Evolutionary conservation across 768 basidiomycete species (phyloP).

Genomic region (Ephemerocybe angulata): DNA sequence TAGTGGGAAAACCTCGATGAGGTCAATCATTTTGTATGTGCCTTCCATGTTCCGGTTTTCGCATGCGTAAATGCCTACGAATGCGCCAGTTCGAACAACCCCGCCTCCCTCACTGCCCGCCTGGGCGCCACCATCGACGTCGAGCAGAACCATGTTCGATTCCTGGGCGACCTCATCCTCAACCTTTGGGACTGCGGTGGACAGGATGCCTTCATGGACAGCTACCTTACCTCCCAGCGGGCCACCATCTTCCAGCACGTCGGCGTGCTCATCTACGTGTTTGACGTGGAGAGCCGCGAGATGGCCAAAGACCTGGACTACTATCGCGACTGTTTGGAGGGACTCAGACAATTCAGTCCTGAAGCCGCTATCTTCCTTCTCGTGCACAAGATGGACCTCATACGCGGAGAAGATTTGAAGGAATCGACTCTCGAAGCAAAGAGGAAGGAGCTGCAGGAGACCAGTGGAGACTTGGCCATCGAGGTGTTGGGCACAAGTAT

Average conservation of each 20-base stretch:
- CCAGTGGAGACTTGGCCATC: constrained; percentile 55
- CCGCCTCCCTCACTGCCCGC: constrained; percentile 85
- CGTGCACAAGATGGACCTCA: constrained; percentile 98
- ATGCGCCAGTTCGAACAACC: constrained; percentile 80
- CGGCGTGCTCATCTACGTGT: constrained; percentile 97
- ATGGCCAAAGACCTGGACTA: constrained; percentile 85
- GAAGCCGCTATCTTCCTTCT: constrained; percentile 86
- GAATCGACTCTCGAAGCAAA: constrained; percentile 63
- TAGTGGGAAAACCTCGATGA: constrained; percentile 96
- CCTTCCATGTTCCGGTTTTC: neutral
- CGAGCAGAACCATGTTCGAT: constrained; percentile 95
- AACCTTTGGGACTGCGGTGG: constrained; percentile 99
- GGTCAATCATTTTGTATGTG: constrained; percentile 95
- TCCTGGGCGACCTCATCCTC: constrained; percentile 92
- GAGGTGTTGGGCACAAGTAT: constrained; percentile 92
- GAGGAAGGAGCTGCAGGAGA: constrained; percentile 65
- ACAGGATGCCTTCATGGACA: constrained; percentile 97
- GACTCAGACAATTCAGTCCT: constrained; percentile 72
- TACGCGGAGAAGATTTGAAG: constrained; percentile 61
- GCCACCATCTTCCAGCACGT: constrained; percentile 96
- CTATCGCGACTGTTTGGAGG: constrained; percentile 87
- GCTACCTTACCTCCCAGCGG: constrained; percentile 88
- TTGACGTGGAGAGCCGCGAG: constrained; percentile 88
- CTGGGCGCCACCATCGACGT: constrained; percentile 98
- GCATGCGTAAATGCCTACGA: constrained; percentile 12